phyloP scores from a whole-genome alignment of 1,139 yeast genomes.

The Citeromyces siamensis region DNA sequence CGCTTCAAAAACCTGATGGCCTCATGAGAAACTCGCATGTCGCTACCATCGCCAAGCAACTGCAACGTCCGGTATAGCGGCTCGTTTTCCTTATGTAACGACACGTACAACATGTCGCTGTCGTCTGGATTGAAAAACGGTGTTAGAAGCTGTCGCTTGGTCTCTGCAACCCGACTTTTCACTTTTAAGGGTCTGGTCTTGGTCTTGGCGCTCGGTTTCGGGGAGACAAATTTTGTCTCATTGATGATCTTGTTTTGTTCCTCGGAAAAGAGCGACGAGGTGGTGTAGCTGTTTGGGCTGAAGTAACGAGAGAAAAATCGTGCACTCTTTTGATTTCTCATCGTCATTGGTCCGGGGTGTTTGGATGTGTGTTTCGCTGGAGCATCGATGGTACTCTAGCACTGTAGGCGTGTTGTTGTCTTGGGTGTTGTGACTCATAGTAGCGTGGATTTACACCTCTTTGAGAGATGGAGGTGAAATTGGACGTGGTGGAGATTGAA shows the following conservation, averaged over 20 bases:
- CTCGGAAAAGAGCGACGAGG: neutral
- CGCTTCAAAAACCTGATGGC: neutral
- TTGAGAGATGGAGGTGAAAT: too few relatives aligned
- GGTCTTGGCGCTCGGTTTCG: neutral
- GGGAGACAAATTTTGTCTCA: neutral
- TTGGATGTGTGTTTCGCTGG: too few relatives aligned
- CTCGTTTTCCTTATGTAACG: neutral
- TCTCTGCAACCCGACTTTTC: neutral
- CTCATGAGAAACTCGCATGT: neutral
- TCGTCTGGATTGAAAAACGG: neutral
- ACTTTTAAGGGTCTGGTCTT: neutral
- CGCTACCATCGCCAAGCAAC: neutral
- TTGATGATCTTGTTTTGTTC: neutral
- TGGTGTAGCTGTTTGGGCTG: neutral
- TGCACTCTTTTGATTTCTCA: neutral
- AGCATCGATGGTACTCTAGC: too few relatives aligned
- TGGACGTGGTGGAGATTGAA: too few relatives aligned
- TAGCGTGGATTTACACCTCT: too few relatives aligned
- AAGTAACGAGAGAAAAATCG: neutral
- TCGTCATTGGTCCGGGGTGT: neutral
- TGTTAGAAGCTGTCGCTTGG: neutral
- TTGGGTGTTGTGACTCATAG: too few relatives aligned
- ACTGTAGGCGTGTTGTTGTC: too few relatives aligned
- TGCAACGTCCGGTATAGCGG: neutral
- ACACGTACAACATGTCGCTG: neutral